These are phyloP conservation scores for Nicotiana sylvestris DNA, from an alignment of 257 asterid genomes.

Conservation along the genomic window DNA sequence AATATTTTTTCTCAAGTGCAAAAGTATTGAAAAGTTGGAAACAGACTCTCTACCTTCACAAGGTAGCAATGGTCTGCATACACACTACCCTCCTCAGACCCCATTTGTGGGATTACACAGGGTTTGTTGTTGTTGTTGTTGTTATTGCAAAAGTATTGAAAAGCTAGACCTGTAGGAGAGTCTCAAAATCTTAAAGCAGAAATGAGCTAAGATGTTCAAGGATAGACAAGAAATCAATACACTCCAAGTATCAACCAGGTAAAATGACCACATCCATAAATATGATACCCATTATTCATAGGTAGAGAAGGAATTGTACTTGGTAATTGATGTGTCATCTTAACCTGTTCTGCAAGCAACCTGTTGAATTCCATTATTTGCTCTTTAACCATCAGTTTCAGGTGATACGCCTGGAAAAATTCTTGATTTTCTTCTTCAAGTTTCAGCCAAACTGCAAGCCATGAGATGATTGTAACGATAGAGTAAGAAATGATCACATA, in stretches of 20 bases:
- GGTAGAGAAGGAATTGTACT: conserved; percentile 39
- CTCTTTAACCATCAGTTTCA: conserved; percentile 59
- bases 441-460: conserved; percentile 65
- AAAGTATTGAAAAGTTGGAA: too few relatives aligned
- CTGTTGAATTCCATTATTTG: conserved; percentile 81
- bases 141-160: too few relatives aligned
- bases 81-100: too few relatives aligned
- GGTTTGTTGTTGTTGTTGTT: too few relatives aligned
- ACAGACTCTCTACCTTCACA: too few relatives aligned
- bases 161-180: background rate
- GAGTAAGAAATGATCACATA: too few relatives aligned
- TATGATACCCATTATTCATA: conserved; percentile 54
- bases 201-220: background rate
- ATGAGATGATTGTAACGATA: too few relatives aligned
- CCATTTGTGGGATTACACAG: too few relatives aligned
- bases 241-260: background rate
- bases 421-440: conserved; percentile 39
- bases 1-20: too few relatives aligned
- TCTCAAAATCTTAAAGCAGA: background rate
- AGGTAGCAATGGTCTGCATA: too few relatives aligned
- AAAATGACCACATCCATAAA: background rate
- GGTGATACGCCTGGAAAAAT: conserved; percentile 53
- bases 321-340: conserved; percentile 51
- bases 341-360: conserved; percentile 57
- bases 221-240: background rate